Evolutionary conservation across 495 filamentous ascomycete genomes (phyloP), one percentile per base, ranked within the genome.

Genomic region (Aspergillus carlsbadensis): DNA sequence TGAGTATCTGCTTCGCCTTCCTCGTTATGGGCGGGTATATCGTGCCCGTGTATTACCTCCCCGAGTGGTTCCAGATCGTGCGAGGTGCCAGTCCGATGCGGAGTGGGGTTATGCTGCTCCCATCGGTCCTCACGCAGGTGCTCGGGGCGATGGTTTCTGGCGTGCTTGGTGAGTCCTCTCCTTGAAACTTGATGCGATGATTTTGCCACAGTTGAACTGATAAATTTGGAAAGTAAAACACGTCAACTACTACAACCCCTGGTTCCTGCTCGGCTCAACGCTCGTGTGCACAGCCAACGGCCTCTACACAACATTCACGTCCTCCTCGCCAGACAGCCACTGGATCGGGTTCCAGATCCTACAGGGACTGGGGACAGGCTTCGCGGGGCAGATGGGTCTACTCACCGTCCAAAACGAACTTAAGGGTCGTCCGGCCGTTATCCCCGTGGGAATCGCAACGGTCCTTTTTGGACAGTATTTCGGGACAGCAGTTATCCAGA

Each of bases 331-430:
- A 1, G 57, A 72, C 5, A 52, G 17, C n/a, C 20, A 57, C 6
- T 67, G 69, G 58, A 56, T 72, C 31, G 62, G 60, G 0, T 73
- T 64, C 58, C 59, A 69, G 22, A 53, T 65, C 22, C 22, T 75
- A 33, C 61, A 67, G 15, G 73, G 74, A 18, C 55, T 74, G 21
- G 74, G 66, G 0, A 37, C 57, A 18, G 72, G 72, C 0, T 71
- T 83, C 17, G 85, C 84, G 36, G 79, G 84, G 73, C 85, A 88
- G 65, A 80, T 83, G 34, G 68, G 81, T 1, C 70, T 77, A 35
- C 78, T 88, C 31, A 80, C 79, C 3, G 81, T 82, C 5, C 84
- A 87, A 29, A 29, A 29, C 26, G 26, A 29, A 8, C 26, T 29
- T 8, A 29, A 29, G 26, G 26, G 8, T 8, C 26, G 26, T 3